Conservation (phyloP, 2,329 filamentous ascomycete species). For the Tolypocladium capitatum region DNA sequence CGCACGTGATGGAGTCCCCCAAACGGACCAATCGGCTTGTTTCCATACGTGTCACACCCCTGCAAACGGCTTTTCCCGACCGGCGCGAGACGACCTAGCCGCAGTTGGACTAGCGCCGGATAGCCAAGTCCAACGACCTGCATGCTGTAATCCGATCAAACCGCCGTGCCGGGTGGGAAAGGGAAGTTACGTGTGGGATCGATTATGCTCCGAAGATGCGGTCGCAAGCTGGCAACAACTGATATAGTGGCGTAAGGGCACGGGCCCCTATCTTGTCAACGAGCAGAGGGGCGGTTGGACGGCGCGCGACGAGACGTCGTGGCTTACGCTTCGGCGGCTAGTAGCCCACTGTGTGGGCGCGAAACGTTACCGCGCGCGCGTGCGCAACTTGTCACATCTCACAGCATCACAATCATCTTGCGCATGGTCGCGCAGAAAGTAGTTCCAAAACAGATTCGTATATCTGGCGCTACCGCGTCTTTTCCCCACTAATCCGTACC, state of each 20-base stretch:
- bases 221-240: background rate
- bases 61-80: conserved; percentile 4
- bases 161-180: background rate
- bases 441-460: conserved; percentile 1
- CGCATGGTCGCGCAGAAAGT: background rate
- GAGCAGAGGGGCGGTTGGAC: background rate
- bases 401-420: background rate
- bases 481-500: conserved; percentile 1
- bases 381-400: background rate
- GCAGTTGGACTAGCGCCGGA: background rate
- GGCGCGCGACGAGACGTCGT: background rate
- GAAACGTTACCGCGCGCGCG: background rate
- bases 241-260: no score
- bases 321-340: background rate
- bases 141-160: background rate
- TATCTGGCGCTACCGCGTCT: conserved; percentile 1
- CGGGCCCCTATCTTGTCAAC: background rate
- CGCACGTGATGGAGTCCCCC: conserved; percentile 1
- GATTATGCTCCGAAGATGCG: background rate
- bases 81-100: background rate
- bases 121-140: conserved; percentile 1
- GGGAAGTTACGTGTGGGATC: background rate
- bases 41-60: background rate
- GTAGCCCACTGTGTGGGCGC: background rate
- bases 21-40: conserved; percentile 4